Base-by-base conservation (phyloP, 2,329 filamentous ascomycete genomes). In the Aureobasidium lini region DNA sequence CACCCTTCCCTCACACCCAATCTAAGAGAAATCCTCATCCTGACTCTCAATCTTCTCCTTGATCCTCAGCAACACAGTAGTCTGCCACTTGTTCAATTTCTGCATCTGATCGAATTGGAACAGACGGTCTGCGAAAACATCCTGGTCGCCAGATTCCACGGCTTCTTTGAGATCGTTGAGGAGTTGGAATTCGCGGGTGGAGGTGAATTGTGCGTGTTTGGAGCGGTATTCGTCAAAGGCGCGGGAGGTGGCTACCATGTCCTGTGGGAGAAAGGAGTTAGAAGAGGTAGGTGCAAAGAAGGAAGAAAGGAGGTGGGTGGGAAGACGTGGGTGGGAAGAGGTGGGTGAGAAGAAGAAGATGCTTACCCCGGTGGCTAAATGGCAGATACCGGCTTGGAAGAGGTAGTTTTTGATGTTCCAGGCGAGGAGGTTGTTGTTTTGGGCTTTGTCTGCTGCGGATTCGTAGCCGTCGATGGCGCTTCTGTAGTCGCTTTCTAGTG, bases 31-130 rank as follows among this genome's bases (percentile, higher is more conserved):
- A 68, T 88, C 85, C 64, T 88, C 85, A 42, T 79, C 83, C 64
- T 80, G 78, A 69, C 84, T 81, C 75, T 93, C 87, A 67, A 96
- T 95, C 57, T 80, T 80, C 68, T 86, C 86, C 85, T 96, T 96
- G 68, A 96, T 82, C 66, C 85, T 83, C 69, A 95, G 77, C 63
- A 96, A 74, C 60, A 96, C 78, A 34, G 87, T 89, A 53, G 89
- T 96, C 87, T 96, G 96, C 93, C 93, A 97, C 78, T 93, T 94
- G 71, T 96, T 92, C 69, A 97, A 77, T 79, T 94, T 94, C 77
- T 86, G 94, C 77, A 96, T 81, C 77, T 95, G 89, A 72, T 96
- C 91, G 70, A 84, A 97, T 72, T 93, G 86, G 79, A 88, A 95
- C 64, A 94, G 75, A 72, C 92, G 91, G 70, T 95, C 90, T 23